phyloP scores from a whole-genome alignment of 1,139 yeast genomes.

The Nakaseomyces sp. region DNA sequence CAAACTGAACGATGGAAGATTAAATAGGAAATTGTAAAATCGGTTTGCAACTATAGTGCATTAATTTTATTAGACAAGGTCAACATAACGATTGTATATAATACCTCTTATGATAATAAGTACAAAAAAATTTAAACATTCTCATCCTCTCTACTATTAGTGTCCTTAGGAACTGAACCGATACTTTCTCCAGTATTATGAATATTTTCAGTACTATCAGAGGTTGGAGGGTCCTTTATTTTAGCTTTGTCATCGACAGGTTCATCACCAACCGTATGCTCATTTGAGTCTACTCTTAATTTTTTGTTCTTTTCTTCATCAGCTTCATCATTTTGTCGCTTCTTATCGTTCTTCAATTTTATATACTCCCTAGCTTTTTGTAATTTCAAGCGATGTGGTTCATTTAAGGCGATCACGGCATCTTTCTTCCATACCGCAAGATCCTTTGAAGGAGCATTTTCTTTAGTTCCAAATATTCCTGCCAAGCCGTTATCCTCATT shows the following conservation, averaged over 20 bases:
- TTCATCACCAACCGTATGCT: background rate
- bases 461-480: slow-evolving; percentile 21
- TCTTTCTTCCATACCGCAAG: slow-evolving; percentile 9
- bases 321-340: background rate
- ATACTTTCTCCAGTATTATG: no score
- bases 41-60: no score
- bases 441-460: slow-evolving; percentile 3
- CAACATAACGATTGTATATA: no score
- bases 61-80: no score
- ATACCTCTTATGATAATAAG: no score
- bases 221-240: background rate
- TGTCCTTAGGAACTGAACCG: no score
- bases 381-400: slow-evolving; percentile 15
- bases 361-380: slow-evolving; percentile 19
- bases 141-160: no score
- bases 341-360: slow-evolving; percentile 9
- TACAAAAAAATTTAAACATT: no score
- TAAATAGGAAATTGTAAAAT: no score
- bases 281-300: background rate
- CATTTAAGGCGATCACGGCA: slow-evolving; percentile 9
- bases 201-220: no score
- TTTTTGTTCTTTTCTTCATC: background rate
- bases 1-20: no score
- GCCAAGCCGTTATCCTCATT: slow-evolving; percentile 22
- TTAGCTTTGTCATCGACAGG: background rate